These are phyloP conservation scores for Globisporangium canariense DNA, from an alignment of 352 stramenopile species.

Conservation along the genomic window DNA sequence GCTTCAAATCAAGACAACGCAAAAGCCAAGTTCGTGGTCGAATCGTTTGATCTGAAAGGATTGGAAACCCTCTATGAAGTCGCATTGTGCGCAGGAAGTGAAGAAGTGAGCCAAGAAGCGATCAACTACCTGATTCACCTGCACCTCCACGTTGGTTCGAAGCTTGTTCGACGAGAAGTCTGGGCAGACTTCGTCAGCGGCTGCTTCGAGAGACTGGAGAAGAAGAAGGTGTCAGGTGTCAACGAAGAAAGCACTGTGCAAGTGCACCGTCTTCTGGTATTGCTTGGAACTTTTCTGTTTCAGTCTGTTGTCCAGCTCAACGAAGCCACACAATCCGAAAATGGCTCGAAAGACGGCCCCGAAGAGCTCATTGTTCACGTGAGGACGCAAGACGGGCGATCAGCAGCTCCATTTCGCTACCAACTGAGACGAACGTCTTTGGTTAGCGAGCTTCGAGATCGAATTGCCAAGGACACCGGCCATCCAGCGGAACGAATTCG, in stretches of 20 bases:
- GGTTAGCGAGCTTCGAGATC: slow-evolving; percentile 58
- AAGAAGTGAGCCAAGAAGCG: slow-evolving; percentile 45
- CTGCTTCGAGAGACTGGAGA: slow-evolving; percentile 43
- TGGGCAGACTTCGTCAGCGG: slow-evolving; percentile 60
- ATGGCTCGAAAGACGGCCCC: slow-evolving; percentile 22
- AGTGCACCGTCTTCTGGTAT: slow-evolving; percentile 45
- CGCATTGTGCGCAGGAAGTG: slow-evolving; percentile 33
- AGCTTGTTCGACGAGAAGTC: slow-evolving; percentile 64
- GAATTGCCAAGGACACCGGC: slow-evolving; percentile 57
- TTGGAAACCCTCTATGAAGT: slow-evolving; percentile 60
- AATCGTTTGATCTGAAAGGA: slow-evolving; percentile 58
- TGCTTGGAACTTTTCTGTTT: slow-evolving; percentile 79
- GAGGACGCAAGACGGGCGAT: slow-evolving; percentile 59
- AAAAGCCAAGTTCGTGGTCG: slow-evolving; percentile 40
- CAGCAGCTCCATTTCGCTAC: slow-evolving; percentile 60
- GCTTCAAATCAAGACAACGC: slow-evolving; percentile 15
- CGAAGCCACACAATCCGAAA: neutral
- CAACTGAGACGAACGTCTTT: slow-evolving; percentile 52
- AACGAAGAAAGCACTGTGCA: slow-evolving; percentile 27
- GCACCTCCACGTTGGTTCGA: slow-evolving; percentile 63
- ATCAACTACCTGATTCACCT: slow-evolving; percentile 72
- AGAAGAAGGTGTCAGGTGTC: slow-evolving; percentile 15
- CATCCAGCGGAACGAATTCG: slow-evolving; percentile 63
- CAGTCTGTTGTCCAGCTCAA: slow-evolving; percentile 47
- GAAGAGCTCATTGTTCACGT: slow-evolving; percentile 70